Evolutionary conservation across 768 basidiomycete species (phyloP), one percentile per base, ranked within the genome.

Genomic region (Boletales sp.): DNA sequence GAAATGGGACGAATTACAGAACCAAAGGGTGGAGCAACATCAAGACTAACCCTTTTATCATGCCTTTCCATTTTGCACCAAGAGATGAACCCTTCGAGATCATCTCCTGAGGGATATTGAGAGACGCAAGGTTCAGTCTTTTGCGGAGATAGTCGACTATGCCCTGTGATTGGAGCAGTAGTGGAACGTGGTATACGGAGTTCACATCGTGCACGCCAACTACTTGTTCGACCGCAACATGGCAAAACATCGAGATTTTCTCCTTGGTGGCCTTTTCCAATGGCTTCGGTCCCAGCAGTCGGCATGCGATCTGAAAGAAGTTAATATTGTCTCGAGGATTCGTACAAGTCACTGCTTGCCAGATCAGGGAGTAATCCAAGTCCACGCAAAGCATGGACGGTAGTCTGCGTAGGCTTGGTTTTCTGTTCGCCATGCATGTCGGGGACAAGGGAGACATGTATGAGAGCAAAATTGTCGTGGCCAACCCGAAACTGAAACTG

Each of bases 201-300:
- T 87, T 84, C 42, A 98, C 91, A 64, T 97, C 93, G 66, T 98
- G 95, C 8, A 98, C 89, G 47, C 94, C 95, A 44, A 99, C 78
- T 36, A 98, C 95, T 61, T 91, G 89, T 60, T 90, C 85, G 4
- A 86, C 75, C 4, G 83, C 74, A 59, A 99, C 95, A 62, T 99
- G 95, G 70, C 95, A 97, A 78, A 98, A 98, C 94, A 98, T 97
- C 53, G 92, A 93, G 37, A 99, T 95, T 69, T 99, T 99, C 62
- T 86, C 80, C 71, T 94, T 95, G 32, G 94, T 95, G 0, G 88
- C 79, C 14, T 81, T 77, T 47, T 86, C 81, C n/a, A 99, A 76
- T 0, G 89, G 86, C 54, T 88, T 79, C 17, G 87, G 84, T 52
- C 87, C 84, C 45, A 90, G 73, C 30, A 93, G 73, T 36, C 95